These are phyloP conservation scores for Rhizoclosmatium globosum DNA, from an alignment of 192 early-diverging fungal species.

Conservation along the genomic window DNA sequence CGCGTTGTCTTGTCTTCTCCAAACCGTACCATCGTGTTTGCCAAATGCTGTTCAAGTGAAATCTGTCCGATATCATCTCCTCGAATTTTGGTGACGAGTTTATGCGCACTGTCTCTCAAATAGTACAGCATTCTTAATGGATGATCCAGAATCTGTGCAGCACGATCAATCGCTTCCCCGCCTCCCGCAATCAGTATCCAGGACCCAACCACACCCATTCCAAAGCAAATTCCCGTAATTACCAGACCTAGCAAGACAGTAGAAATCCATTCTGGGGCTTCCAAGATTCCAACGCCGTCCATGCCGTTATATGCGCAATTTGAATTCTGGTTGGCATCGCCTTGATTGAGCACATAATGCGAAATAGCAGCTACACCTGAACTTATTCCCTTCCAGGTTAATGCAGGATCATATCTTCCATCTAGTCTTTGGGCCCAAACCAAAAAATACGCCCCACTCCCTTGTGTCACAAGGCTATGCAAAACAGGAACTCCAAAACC, in stretches of 20 bases:
- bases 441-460: too few relatives aligned
- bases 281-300: conserved; percentile 9
- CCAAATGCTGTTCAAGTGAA: neutral
- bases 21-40: conserved; percentile 12
- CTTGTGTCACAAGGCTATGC: too few relatives aligned
- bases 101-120: neutral
- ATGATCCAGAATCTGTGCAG: neutral
- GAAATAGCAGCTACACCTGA: neutral
- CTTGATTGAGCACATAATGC: conserved; percentile 26
- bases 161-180: neutral
- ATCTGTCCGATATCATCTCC: neutral
- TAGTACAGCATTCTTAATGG: conserved; percentile 6
- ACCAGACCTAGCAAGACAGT: neutral
- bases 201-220: neutral
- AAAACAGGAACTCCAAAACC: too few relatives aligned
- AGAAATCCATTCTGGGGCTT: neutral
- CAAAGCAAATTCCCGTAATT: neutral
- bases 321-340: neutral
- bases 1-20: conserved; percentile 29
- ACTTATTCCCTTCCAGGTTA: neutral
- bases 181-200: conserved; percentile 14
- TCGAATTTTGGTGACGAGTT: conserved; percentile 10
- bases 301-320: conserved; percentile 15
- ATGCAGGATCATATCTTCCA: neutral
- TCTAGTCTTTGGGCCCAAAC: neutral